These are phyloP conservation scores for Suillus brevipes DNA, from an alignment of 768 basidiomycete genomes.

Conservation along the genomic window DNA sequence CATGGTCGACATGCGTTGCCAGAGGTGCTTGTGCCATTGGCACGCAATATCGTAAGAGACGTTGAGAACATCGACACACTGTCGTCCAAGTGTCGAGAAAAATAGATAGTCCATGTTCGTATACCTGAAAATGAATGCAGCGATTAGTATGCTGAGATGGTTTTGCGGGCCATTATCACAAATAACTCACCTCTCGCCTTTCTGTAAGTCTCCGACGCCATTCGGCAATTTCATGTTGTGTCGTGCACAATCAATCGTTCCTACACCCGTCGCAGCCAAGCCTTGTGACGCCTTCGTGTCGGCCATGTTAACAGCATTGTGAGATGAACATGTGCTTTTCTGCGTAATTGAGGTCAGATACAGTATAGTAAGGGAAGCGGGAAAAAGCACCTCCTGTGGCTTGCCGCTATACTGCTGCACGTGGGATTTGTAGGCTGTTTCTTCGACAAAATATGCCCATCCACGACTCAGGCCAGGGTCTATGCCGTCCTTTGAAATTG, in stretches of 20 bases:
- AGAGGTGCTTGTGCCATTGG: too few species aligned
- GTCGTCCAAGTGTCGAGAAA: too few species aligned
- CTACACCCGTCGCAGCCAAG: slow-evolving; percentile 29
- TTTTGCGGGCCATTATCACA: not conserved
- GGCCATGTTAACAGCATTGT: slow-evolving; percentile 1
- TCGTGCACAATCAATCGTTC: slow-evolving; percentile 26
- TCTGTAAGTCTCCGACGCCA: not conserved
- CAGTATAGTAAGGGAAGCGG: not conserved
- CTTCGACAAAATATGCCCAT: slow-evolving; percentile 30
- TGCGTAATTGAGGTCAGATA: not conserved
- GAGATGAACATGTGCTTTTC: slow-evolving; percentile 11
- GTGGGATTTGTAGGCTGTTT: slow-evolving; percentile 17
- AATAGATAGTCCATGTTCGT: not conserved
- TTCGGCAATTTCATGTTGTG: slow-evolving; percentile 15
- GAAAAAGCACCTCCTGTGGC: slow-evolving; percentile 1
- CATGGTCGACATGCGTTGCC: not conserved
- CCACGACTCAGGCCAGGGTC: slow-evolving; percentile 32
- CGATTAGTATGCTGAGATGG: not conserved
- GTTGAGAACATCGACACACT: too few species aligned
- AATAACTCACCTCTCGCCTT: not conserved
- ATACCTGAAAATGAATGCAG: not conserved
- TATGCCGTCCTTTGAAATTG: slow-evolving; percentile 16
- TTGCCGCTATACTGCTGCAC: slow-evolving; percentile 9
- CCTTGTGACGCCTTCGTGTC: slow-evolving; percentile 8
- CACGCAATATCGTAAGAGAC: too few species aligned